These are phyloP conservation scores for Pichia sp. DNA, from an alignment of 1,139 yeast species.

Conservation along the genomic window DNA sequence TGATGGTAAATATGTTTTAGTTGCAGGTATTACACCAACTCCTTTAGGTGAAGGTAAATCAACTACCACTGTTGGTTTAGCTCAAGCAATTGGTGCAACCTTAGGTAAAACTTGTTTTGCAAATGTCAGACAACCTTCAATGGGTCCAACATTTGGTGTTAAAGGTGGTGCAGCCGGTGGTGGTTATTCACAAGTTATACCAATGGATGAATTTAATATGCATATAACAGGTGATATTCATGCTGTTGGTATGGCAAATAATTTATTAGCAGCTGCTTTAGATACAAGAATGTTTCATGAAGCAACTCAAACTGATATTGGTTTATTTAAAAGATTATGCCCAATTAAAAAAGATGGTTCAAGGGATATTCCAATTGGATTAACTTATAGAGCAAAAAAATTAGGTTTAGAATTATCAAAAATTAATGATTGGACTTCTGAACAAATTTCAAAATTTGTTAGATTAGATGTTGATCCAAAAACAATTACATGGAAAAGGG, in stretches of 20 bases:
- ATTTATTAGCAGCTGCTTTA: conserved; percentile 93
- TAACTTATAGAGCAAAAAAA: conserved; percentile 72
- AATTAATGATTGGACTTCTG: conserved; percentile 76
- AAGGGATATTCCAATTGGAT: conserved; percentile 70
- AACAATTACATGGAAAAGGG: conserved; percentile 94
- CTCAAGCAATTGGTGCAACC: conserved; percentile 94
- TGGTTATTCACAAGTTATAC: conserved; percentile 96
- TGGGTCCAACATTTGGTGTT: conserved; percentile 99
- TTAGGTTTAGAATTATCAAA: conserved; percentile 76
- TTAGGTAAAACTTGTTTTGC: conserved; percentile 84
- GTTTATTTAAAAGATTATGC: conserved; percentile 79
- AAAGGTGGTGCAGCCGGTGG: conserved; percentile 99
- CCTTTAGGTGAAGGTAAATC: conserved; percentile 98
- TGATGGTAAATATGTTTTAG: conserved; percentile 87
- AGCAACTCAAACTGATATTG: conserved; percentile 83
- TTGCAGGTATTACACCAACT: conserved; percentile 97
- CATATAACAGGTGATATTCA: conserved; percentile 98
- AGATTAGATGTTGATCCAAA: conserved; percentile 91
- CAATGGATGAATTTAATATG: conserved; percentile 99
- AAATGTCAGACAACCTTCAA: conserved; percentile 95
- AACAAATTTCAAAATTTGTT: conserved; percentile 70
- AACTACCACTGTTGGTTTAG: conserved; percentile 93
- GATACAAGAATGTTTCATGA: conserved; percentile 99
- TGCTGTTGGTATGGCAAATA: conserved; percentile 94
- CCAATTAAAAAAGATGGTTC: conserved; percentile 75